Percentiles rank a stretch among this genome's conserved stretches.
Conservation (phyloP, 176 grass and related monocot genomes). For the Alloteropsis semialata region DNA sequence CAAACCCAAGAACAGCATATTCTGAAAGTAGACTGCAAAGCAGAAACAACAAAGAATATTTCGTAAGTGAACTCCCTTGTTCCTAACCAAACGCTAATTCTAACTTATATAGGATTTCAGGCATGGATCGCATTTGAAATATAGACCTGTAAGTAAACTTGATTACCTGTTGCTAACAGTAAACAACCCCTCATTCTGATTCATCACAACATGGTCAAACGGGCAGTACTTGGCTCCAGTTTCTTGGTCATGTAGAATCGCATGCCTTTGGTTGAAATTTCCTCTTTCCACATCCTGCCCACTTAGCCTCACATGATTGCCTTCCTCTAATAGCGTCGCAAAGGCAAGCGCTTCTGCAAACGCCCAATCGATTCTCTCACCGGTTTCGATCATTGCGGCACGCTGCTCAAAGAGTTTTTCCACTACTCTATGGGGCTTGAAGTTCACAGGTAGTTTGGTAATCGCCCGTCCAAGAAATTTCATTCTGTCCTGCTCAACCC, state of each 20-base stretch:
- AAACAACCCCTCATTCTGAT: slow-evolving; percentile 66
- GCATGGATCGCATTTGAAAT: neutral
- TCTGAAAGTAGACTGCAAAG: slow-evolving; percentile 90
- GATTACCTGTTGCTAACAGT: slow-evolving; percentile 92
- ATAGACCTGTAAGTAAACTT: neutral
- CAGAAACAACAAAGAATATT: neutral
- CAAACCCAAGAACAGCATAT: slow-evolving; percentile 96
- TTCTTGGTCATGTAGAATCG: slow-evolving; percentile 87
- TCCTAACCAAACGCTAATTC: no score
- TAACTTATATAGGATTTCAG: neutral
- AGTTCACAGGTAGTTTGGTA: slow-evolving; percentile 73
- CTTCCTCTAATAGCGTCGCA: slow-evolving; percentile 82
- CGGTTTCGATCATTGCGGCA: slow-evolving; percentile 70
- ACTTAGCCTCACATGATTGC: slow-evolving; percentile 90
- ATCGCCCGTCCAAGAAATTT: slow-evolving; percentile 82
- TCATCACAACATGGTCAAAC: slow-evolving; percentile 58
- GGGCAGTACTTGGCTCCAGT: slow-evolving; percentile 65
- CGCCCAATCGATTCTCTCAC: slow-evolving; percentile 91
- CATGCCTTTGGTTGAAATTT: slow-evolving; percentile 90
- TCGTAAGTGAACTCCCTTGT: no score
- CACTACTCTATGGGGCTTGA: slow-evolving; percentile 91
- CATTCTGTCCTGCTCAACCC: slow-evolving; percentile 84
- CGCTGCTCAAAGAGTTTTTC: slow-evolving; percentile 83
- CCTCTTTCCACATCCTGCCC: slow-evolving; percentile 98
- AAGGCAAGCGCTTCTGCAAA: slow-evolving; percentile 89